phyloP scores from a whole-genome alignment of 306 rosid genomes.

The Quercus mongolica region DNA sequence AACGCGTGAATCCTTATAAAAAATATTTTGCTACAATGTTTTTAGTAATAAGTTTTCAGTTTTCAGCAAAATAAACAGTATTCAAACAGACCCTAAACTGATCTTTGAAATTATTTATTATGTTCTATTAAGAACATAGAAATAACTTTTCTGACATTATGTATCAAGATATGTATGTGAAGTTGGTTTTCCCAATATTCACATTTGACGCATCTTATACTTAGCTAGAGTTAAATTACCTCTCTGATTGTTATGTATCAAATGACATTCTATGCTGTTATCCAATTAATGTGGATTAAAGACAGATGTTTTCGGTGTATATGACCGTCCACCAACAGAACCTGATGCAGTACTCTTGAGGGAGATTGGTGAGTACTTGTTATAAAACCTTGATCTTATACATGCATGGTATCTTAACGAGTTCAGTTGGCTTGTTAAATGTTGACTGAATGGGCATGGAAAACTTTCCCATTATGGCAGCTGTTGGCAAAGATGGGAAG shows the following conservation, averaged over 20 bases:
- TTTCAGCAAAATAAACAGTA: too few species aligned
- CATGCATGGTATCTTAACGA: slow-evolving; percentile 3
- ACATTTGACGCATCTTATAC: slow-evolving; percentile 1
- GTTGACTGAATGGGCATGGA: not conserved
- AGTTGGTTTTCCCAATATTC: slow-evolving; percentile 3
- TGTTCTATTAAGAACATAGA: not conserved
- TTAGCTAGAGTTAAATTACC: not conserved
- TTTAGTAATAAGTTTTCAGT: too few species aligned
- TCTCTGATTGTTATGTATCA: slow-evolving; percentile 1
- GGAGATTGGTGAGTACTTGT: slow-evolving; percentile 64
- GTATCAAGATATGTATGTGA: not conserved
- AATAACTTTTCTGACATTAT: not conserved
- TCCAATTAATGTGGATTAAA: slow-evolving; percentile 39
- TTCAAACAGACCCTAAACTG: not conserved
- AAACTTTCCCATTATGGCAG: slow-evolving; percentile 33
- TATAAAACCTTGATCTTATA: slow-evolving; percentile 15
- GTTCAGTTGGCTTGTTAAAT: not conserved
- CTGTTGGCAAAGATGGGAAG: slow-evolving; percentile 67
- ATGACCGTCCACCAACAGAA: slow-evolving; percentile 81
- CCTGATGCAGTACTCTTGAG: slow-evolving; percentile 64
- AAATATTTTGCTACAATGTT: too few species aligned
- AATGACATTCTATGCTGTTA: slow-evolving; percentile 28
- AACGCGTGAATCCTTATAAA: too few species aligned
- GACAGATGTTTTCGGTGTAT: slow-evolving; percentile 92
- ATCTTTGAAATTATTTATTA: not conserved